Conservation (phyloP, 352 stramenopile genomes). For the Thraustochytrium aureum region DNA sequence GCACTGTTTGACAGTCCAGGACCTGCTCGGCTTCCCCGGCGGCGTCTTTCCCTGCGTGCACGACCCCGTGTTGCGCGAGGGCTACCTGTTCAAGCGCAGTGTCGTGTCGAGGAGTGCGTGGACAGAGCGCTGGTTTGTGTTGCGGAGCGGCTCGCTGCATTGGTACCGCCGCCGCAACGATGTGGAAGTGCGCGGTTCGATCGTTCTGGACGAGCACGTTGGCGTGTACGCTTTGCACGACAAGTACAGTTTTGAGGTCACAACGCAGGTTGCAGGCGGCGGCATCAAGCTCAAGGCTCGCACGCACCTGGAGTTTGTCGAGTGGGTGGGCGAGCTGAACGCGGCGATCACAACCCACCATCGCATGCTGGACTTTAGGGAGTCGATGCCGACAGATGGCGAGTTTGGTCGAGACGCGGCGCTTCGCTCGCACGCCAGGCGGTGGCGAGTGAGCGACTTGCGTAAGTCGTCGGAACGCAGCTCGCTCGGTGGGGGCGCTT, state of each 20-base stretch:
- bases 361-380: not conserved
- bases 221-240: constrained; percentile 32
- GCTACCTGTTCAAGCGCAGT: not conserved
- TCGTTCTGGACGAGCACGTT: constrained; percentile 7
- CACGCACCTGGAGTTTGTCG: not conserved
- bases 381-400: not conserved
- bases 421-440: not conserved
- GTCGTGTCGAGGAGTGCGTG: not conserved
- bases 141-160: constrained; percentile 16
- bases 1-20: not conserved
- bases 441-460: no score
- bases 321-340: constrained; percentile 11
- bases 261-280: not conserved
- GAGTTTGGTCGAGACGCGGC: not conserved
- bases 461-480: no score
- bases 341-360: not conserved
- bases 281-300: not conserved
- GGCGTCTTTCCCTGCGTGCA: constrained; percentile 23
- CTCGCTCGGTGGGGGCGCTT: not conserved
- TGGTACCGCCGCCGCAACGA: constrained; percentile 9
- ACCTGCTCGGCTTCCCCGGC: constrained; percentile 14
- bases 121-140: constrained; percentile 26
- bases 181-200: constrained; percentile 23
- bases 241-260: constrained; percentile 33
- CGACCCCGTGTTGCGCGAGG: not conserved